Evolutionary conservation across 2,329 filamentous ascomycete species (phyloP).

Genomic region (Ophiostoma populinum): DNA sequence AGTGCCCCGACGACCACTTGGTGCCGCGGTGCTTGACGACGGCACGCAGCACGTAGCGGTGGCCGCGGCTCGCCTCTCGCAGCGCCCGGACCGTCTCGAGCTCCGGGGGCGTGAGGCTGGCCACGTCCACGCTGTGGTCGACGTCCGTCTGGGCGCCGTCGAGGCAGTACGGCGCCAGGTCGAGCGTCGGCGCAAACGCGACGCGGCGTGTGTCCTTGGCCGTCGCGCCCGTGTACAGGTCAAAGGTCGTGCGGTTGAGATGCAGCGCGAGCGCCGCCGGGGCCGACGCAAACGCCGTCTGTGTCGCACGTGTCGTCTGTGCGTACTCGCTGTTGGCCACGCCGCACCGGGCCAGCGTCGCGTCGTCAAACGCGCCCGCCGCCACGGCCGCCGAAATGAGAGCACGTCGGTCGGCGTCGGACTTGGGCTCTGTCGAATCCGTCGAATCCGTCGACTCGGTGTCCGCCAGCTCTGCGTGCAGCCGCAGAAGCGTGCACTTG

Average conservation of each 20-base stretch:
- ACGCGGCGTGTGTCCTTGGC: too few species aligned
- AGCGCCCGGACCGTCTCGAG: too few species aligned
- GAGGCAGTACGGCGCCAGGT: too few species aligned
- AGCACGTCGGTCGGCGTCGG: conserved; percentile 36
- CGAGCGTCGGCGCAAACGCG: too few species aligned
- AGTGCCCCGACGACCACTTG: too few species aligned
- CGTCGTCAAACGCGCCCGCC: conserved; percentile 63
- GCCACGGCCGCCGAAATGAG: conserved; percentile 54
- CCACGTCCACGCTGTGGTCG: too few species aligned
- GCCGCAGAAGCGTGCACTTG: conserved; percentile 66
- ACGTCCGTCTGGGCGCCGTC: too few species aligned
- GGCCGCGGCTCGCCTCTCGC: too few species aligned
- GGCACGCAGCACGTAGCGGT: too few species aligned
- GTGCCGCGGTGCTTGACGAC: too few species aligned
- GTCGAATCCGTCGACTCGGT: conserved; percentile 18
- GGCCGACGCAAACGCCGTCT: conserved; percentile 67
- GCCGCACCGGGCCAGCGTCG: conserved; percentile 47
- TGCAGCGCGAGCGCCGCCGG: conserved; percentile 72
- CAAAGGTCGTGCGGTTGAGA: conserved; percentile 81
- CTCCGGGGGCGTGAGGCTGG: too few species aligned
- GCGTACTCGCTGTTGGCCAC: conserved; percentile 42
- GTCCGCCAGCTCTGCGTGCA: conserved; percentile 18
- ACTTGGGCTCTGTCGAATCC: not conserved
- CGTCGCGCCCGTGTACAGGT: conserved; percentile 23
- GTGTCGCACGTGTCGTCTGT: conserved; percentile 74